Evolutionary conservation across 331 rosid species (phyloP), one percentile per base, ranked within the genome.

Genomic region (Telfairia occidentalis): DNA sequence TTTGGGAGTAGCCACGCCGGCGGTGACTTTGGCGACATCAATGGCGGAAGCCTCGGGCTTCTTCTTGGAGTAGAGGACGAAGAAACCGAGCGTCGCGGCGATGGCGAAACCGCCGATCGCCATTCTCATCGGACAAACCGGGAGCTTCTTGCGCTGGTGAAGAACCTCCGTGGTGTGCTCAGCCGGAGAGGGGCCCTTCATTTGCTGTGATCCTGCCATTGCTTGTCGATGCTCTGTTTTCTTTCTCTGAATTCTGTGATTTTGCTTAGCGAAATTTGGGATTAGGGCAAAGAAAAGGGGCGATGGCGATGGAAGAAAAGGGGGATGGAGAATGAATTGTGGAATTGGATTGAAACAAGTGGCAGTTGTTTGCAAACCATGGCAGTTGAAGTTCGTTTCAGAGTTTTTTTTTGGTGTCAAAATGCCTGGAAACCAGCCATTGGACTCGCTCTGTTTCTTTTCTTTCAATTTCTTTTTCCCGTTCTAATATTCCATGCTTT

Each of bases 31-130:
- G 3, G 96, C 96, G 24, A 90, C 91, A 42, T 90, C 92, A 21
- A 83, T 7, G 0, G 96, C 92, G 10, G 91, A 85, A 43, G 96
- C 92, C 79, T 90, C 91, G 0, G 92, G 91, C 84, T 88, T 88
- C 84, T 90, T 90, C 78, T 85, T 88, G 72, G 88, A 46, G 82
- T 84, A 87, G n/a, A 90, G 79, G 21, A 87, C 83, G 0, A 86
- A 73, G 80, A 77, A 90, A 40, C 87, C 90, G 0, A 90, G 21
- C 24, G 82, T 79, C 29, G 80, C 69, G 2, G 78, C 74, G 4
- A 80, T 69, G 26, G 84, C 92, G 37, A 90, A 84, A 0, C 96
- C 92, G 1, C 86, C 92, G 13, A 84, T 21, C 5, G 89, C 92
- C 91, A 88, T 83, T 78, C 66, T 88, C 79, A 85, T 40, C 2